Percentiles rank a stretch among this genome's conserved stretches.
These are phyloP conservation scores for Termitomyces sp. DNA, from an alignment of 768 basidiomycete species.

Conservation along the genomic window DNA sequence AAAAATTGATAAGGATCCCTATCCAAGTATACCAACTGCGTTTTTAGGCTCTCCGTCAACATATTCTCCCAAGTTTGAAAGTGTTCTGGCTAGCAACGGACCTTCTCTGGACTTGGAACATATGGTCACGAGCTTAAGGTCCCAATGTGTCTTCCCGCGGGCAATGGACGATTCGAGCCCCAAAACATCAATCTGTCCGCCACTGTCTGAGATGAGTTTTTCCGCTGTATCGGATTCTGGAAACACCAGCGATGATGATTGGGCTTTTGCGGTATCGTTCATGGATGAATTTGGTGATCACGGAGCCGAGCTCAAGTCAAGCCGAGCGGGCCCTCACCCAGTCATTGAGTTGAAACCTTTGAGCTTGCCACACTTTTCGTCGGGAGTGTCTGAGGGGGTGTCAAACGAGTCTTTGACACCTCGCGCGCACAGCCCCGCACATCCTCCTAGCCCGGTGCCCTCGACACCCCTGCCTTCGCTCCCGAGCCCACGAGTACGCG, in stretches of 20 bases:
- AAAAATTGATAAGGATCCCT: conserved; percentile 17
- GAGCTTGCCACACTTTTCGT: background rate
- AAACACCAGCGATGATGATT: conserved; percentile 21
- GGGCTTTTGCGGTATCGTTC: conserved; percentile 30
- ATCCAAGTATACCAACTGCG: conserved; percentile 38
- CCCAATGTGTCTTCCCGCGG: conserved; percentile 27
- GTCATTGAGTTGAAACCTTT: background rate
- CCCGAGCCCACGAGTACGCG: conserved; percentile 10
- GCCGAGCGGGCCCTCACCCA: background rate
- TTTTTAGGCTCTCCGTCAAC: conserved; percentile 35
- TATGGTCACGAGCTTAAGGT: conserved; percentile 39
- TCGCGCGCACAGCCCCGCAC: conserved; percentile 1
- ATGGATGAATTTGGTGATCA: conserved; percentile 10
- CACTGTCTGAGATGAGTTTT: conserved; percentile 10
- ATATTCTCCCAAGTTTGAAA: conserved; percentile 28
- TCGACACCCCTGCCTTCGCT: conserved; percentile 10
- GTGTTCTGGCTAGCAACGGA: conserved; percentile 15
- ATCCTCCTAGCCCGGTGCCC: conserved; percentile 9
- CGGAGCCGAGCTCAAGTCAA: background rate
- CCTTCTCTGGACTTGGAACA: conserved; percentile 30
- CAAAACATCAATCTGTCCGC: background rate
- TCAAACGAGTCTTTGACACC: conserved; percentile 4
- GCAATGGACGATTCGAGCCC: conserved; percentile 1
- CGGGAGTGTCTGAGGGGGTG: background rate
- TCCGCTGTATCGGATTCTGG: conserved; percentile 9